Conservation (phyloP, 192 early-diverging fungal species). For the Geosiphon pyriformis region DNA sequence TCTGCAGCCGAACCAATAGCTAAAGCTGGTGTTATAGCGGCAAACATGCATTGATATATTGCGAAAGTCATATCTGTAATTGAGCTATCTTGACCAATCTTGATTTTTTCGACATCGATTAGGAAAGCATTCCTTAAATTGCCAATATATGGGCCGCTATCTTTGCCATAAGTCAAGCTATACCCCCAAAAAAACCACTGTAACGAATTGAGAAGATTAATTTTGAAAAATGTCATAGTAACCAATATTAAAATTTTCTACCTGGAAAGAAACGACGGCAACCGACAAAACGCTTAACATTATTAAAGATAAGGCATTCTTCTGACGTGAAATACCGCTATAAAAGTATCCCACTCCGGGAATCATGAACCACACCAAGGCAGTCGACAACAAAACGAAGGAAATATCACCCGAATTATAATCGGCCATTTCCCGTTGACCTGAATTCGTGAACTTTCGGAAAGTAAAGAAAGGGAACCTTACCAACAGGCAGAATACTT, state of each 20-base stretch:
- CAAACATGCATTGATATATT: slow-evolving; percentile 65
- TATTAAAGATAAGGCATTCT: slow-evolving; percentile 62
- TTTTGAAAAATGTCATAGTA: slow-evolving; percentile 54
- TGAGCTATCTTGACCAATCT: slow-evolving; percentile 49
- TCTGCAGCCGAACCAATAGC: slow-evolving; percentile 55
- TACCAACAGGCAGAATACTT: no score
- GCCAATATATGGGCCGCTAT: slow-evolving; percentile 68
- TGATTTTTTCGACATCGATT: slow-evolving; percentile 47
- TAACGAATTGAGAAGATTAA: no score
- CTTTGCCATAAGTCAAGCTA: slow-evolving; percentile 62
- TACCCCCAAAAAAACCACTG: slow-evolving; percentile 74
- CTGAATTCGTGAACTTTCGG: no score
- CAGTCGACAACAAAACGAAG: slow-evolving; percentile 56
- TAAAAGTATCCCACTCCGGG: no score
- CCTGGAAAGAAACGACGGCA: slow-evolving; percentile 53
- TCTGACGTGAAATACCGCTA: slow-evolving; percentile 57
- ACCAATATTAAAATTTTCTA: slow-evolving; percentile 36
- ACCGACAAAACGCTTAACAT: slow-evolving; percentile 55
- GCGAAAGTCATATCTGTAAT: slow-evolving; percentile 53
- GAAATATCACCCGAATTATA: slow-evolving; percentile 57
- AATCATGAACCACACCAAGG: slow-evolving; percentile 64
- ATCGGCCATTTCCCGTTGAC: no score
- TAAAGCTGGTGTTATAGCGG: slow-evolving; percentile 51
- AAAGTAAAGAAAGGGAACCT: no score
- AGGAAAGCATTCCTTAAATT: slow-evolving; percentile 58